Percentiles rank a stretch among this genome's conserved stretches.
Evolutionary conservation across 768 basidiomycete genomes (phyloP).

Genomic region (Lentinula edodes): DNA sequence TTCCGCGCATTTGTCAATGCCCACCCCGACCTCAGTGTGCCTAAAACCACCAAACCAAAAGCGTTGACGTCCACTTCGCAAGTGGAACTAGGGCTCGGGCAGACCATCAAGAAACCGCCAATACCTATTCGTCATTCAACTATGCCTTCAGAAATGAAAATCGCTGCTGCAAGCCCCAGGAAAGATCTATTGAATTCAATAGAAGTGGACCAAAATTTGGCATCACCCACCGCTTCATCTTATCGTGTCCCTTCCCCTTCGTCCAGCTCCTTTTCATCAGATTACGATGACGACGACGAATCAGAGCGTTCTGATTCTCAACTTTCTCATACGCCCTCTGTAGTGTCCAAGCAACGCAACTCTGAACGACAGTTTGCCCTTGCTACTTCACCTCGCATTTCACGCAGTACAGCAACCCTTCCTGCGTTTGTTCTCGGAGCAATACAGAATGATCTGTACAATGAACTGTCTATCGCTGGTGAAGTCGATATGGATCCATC

Average conservation of each 20-base stretch:
- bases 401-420: conserved; percentile 12
- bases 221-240: neutral
- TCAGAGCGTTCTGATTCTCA: neutral
- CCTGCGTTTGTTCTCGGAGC: conserved; percentile 7
- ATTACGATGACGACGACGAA: neutral
- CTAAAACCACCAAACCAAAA: conserved; percentile 30
- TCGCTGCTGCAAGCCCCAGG: neutral
- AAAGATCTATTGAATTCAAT: neutral
- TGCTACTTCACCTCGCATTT: conserved; percentile 10
- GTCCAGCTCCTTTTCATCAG: conserved; percentile 4
- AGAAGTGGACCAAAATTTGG: neutral
- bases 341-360: conserved; percentile 27
- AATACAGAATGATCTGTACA: neutral
- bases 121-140: conserved; percentile 1
- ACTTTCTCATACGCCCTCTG: conserved; percentile 37
- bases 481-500: conserved; percentile 60
- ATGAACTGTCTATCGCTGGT: neutral
- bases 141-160: neutral
- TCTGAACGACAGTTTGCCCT: conserved; percentile 15
- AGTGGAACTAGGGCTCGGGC: conserved; percentile 1
- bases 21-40: conserved; percentile 70
- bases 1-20: conserved; percentile 90
- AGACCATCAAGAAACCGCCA: conserved; percentile 22
- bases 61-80: conserved; percentile 19
- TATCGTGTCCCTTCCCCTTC: neutral